Percentiles rank a stretch among this genome's conserved stretches.
Conservation (phyloP, 768 basidiomycete genomes). For the Kwoniella botswanensis region DNA sequence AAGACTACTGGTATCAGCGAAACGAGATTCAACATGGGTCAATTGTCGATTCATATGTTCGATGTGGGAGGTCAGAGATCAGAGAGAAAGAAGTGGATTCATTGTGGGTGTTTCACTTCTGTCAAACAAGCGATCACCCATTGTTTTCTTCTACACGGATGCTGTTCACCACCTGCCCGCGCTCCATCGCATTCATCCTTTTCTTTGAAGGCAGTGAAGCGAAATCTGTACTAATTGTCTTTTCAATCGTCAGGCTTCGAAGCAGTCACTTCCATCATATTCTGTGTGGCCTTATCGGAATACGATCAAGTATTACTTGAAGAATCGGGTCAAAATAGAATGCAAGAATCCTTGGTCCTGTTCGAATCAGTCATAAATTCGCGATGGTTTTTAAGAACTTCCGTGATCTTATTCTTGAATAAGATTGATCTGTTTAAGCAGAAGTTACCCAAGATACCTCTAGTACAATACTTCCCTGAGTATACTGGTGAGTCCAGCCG, state of each 20-base stretch:
- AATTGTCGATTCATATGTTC: constrained; percentile 68
- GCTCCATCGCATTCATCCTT: not conserved
- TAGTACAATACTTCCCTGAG: constrained; percentile 73
- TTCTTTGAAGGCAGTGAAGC: not conserved
- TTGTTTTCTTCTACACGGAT: not conserved
- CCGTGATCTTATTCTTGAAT: constrained; percentile 66
- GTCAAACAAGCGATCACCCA: not conserved
- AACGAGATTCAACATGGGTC: constrained; percentile 68
- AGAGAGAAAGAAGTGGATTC: constrained; percentile 68
- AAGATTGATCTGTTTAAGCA: constrained; percentile 75
- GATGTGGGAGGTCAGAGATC: constrained; percentile 80
- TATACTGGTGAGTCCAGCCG: constrained; percentile 64
- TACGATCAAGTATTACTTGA: constrained; percentile 76
- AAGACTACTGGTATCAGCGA: constrained; percentile 91
- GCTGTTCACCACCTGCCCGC: too few species aligned
- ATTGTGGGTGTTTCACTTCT: constrained; percentile 47
- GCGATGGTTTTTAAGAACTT: constrained; percentile 69
- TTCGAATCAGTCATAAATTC: constrained; percentile 82
- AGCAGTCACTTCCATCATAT: constrained; percentile 78
- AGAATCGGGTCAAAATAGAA: constrained; percentile 70
- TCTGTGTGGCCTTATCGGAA: constrained; percentile 75
- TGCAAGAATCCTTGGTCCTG: constrained; percentile 73
- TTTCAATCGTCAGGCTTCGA: constrained; percentile 64
- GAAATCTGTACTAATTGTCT: not conserved
- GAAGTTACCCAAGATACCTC: constrained; percentile 68